Evolutionary conservation across 768 basidiomycete genomes (phyloP).

Genomic region (Leccinum olivaceopallidum): DNA sequence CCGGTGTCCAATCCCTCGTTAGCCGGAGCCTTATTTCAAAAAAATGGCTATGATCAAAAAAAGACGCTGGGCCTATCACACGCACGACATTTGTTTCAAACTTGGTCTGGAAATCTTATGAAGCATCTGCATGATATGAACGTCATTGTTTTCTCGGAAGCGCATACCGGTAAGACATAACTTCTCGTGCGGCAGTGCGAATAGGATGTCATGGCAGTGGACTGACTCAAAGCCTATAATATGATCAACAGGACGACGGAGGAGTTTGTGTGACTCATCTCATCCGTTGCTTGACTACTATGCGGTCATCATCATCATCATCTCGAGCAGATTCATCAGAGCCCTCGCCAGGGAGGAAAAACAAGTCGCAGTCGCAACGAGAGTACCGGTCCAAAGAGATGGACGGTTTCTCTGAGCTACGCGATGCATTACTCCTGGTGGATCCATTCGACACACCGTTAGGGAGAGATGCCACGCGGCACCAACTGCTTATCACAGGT

Average conservation of each 20-base stretch:
- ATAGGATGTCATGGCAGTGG: conserved; percentile 4
- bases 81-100: background rate
- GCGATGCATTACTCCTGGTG: conserved; percentile 25
- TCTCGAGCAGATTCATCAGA: conserved; percentile 8
- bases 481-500: conserved; percentile 31
- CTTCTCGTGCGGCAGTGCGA: conserved; percentile 1
- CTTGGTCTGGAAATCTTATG: background rate
- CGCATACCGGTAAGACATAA: background rate
- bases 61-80: background rate
- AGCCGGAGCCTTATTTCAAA: conserved; percentile 1
- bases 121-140: background rate
- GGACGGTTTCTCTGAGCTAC: conserved; percentile 33
- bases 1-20: background rate
- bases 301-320: conserved; percentile 20
- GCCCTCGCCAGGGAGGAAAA: conserved; percentile 16
- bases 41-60: background rate
- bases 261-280: conserved; percentile 11
- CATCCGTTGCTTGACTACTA: conserved; percentile 7
- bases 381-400: conserved; percentile 33
- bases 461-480: conserved; percentile 30
- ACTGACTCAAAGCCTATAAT: conserved; percentile 15
- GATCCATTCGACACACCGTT: conserved; percentile 26
- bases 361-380: conserved; percentile 29
- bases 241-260: conserved; percentile 2
- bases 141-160: background rate